A percentile compares a stretch with the other conserved stretches of the same genome.
phyloP scores from a whole-genome alignment of 208 protist genomes.

The Endotrypanum monterogeii region DNA sequence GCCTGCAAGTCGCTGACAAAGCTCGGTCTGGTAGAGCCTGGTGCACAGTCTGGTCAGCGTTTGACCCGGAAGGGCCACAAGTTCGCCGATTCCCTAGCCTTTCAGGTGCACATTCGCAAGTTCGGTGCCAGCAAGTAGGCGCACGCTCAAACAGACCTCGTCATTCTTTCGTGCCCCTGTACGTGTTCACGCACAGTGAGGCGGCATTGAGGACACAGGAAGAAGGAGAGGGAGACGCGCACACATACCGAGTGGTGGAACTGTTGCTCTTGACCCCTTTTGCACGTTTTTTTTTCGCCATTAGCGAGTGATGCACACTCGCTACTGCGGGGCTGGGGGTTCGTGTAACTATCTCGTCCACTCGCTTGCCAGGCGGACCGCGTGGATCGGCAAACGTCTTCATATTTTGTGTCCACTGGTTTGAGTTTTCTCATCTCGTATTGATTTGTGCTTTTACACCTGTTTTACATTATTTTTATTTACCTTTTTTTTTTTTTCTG shows the following conservation, averaged over 20 bases:
- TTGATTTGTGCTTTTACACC: background rate
- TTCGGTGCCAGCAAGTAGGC: slow-evolving; percentile 9
- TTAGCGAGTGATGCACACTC: background rate
- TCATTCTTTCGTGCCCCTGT: background rate
- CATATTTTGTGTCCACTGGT: no score
- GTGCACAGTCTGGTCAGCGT: slow-evolving; percentile 81
- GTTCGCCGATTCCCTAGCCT: slow-evolving; percentile 95
- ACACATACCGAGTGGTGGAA: background rate
- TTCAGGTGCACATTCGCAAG: slow-evolving; percentile 18
- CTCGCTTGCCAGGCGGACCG: no score
- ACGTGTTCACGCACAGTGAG: background rate
- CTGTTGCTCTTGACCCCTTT: background rate
- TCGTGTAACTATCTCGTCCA: no score
- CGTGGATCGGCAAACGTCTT: no score
- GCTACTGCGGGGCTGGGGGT: background rate
- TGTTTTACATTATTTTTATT: background rate
- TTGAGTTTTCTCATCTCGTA: background rate
- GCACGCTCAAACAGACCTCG: background rate
- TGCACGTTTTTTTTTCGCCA: background rate
- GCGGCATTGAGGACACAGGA: background rate
- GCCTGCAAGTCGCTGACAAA: slow-evolving; percentile 94
- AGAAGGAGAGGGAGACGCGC: background rate
- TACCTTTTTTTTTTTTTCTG: background rate
- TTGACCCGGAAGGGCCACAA: slow-evolving; percentile 95
- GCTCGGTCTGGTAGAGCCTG: slow-evolving; percentile 91